Base-by-base conservation (phyloP, 768 basidiomycete genomes). In the Phylloporus sp. region DNA sequence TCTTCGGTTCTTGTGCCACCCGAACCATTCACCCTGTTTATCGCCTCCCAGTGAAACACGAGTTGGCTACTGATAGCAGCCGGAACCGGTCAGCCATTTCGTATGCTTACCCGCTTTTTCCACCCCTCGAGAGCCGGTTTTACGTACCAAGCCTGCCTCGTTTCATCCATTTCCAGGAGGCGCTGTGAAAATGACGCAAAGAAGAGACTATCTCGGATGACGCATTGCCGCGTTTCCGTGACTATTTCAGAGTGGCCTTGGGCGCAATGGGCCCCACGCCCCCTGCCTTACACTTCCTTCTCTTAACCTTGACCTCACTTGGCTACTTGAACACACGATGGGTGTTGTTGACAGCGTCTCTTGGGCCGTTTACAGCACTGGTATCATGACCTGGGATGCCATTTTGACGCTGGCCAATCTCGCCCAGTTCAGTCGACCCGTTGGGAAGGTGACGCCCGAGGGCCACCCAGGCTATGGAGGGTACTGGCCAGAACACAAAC, bases 401-500 rank as follows among this genome's bases (percentile, higher is more conserved):
- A 21, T 58, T 18, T 20, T 62, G 29, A 34, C 61, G 9, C 21
- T 63, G 0, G 50, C 43, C 11, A 62, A 62, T 14, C 35, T 63
- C 26, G 49, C 58, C 7, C 45, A 24, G 3, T 55, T 47, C 20
- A 63, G 41, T 14, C 63, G 56, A 1, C 58, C 58, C 2, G 61
- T 71, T 4, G 85, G 84, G 0, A 69, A 71, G 24, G 80, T 86
- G 32, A 77, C 77, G 0, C 79, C 77, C 1, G 63, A 66, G 23
- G 81, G 80, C 0, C 65, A 73, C 42, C 75, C 78, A 3, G 84
- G 83, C 0, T 74, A 67, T 38, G 77, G 71, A n/a, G 84, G 86
- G 0, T 61, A 73, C 41, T 90, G 87, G 87, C 85, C 86, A 0
- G 78, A 82, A 56, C 88, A 74, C 57, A 65, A 72, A 1, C 63